A percentile compares a stretch with the other conserved stretches of the same genome.
Conservation (phyloP, 1,139 yeast genomes). For the Geotrichum aggregatum region DNA sequence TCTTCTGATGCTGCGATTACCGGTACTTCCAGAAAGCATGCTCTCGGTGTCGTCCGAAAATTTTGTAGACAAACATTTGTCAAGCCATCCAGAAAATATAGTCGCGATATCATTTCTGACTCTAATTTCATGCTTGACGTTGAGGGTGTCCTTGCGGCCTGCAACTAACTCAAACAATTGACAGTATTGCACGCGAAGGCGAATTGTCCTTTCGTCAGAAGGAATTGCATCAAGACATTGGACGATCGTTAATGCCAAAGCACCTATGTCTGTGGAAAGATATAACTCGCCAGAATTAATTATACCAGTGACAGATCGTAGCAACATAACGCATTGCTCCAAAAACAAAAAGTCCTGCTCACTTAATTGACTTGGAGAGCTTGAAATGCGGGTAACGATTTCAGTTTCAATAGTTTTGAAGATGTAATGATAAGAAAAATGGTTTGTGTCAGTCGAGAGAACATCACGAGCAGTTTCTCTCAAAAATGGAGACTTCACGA, state of each 20-base stretch:
- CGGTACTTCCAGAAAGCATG: constrained; percentile 9
- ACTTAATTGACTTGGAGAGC: constrained; percentile 6
- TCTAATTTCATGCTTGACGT: constrained; percentile 51
- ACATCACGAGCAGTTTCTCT: constrained; percentile 51
- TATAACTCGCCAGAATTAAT: constrained; percentile 42
- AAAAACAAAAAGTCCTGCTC: constrained; percentile 37
- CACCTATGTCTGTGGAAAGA: constrained; percentile 43
- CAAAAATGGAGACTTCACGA: constrained; percentile 28
- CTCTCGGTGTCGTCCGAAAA: constrained; percentile 19
- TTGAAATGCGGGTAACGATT: constrained; percentile 10
- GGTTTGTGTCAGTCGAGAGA: constrained; percentile 45
- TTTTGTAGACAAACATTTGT: constrained; percentile 19
- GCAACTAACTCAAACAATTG: constrained; percentile 53
- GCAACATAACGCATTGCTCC: constrained; percentile 43
- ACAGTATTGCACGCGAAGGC: constrained; percentile 57
- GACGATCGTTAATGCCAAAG: constrained; percentile 40
- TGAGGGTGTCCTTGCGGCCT: constrained; percentile 36
- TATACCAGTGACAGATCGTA: constrained; percentile 43
- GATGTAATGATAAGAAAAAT: constrained; percentile 42
- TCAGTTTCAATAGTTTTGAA: constrained; percentile 35
- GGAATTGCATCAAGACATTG: constrained; percentile 40
- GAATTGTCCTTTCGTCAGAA: constrained; percentile 42
- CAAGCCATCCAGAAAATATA: constrained; percentile 64
- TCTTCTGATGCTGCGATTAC: constrained; percentile 1
- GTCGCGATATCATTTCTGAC: constrained; percentile 60